These are phyloP conservation scores for Aspergillus thermomutatus DNA, from an alignment of 2,329 filamentous ascomycete species.

Conservation along the genomic window DNA sequence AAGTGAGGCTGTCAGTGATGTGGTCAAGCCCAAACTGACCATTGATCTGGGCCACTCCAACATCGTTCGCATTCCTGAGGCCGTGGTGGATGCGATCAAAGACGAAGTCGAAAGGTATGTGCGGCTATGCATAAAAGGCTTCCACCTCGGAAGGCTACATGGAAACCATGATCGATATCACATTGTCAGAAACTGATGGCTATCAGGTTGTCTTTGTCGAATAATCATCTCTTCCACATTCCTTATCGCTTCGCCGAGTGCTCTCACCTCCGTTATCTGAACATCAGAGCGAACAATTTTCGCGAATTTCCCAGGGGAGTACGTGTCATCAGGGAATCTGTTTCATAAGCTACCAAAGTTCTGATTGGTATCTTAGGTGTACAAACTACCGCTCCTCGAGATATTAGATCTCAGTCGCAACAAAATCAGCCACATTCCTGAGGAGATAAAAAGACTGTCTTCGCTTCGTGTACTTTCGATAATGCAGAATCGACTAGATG, in stretches of 20 bases:
- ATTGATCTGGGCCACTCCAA: slow-evolving; percentile 51
- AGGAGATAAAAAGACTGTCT: slow-evolving; percentile 73
- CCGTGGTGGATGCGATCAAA: slow-evolving; percentile 51
- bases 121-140: neutral
- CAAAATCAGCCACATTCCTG: slow-evolving; percentile 72
- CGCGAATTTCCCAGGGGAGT: slow-evolving; percentile 63
- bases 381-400: slow-evolving; percentile 80
- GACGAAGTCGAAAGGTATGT: slow-evolving; percentile 51
- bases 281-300: slow-evolving; percentile 49
- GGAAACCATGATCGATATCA: neutral
- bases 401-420: slow-evolving; percentile 92
- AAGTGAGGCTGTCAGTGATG: slow-evolving; percentile 44
- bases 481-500: slow-evolving; percentile 80
- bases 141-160: neutral
- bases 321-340: slow-evolving; percentile 30
- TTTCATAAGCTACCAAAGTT: neutral
- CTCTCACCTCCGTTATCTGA: slow-evolving; percentile 48
- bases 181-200: slow-evolving; percentile 11
- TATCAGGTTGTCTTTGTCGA: slow-evolving; percentile 47
- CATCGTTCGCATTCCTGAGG: slow-evolving; percentile 47
- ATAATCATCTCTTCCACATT: slow-evolving; percentile 50
- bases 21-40: slow-evolving; percentile 48
- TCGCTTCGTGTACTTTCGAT: slow-evolving; percentile 88
- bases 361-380: slow-evolving; percentile 58
- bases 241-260: slow-evolving; percentile 48